Conservation (phyloP, 306 rosid species). For the Corylus heterophylla region DNA sequence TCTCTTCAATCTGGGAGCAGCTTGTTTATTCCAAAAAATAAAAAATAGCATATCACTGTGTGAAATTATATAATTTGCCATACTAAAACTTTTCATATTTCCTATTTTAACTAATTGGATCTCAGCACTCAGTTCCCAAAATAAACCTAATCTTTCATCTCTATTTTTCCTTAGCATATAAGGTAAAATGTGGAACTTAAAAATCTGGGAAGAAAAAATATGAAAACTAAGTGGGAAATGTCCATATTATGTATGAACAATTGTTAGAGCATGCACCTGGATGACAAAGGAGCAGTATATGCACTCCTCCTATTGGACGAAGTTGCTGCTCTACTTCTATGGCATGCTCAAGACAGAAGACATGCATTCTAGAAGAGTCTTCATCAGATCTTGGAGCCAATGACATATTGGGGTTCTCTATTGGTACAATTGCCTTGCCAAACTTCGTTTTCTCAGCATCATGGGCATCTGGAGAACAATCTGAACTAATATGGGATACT, state of each 20-base stretch:
- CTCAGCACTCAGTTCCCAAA: neutral
- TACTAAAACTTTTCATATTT: neutral
- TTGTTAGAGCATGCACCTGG: slow-evolving; percentile 67
- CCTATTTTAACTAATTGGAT: neutral
- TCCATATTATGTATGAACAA: neutral
- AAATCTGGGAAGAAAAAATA: neutral
- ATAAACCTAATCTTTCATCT: neutral
- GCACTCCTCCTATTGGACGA: slow-evolving; percentile 83
- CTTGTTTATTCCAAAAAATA: neutral
- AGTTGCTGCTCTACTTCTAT: slow-evolving; percentile 87
- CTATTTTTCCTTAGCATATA: neutral
- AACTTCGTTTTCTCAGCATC: slow-evolving; percentile 53
- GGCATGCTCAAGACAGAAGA: slow-evolving; percentile 98
- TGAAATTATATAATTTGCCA: slow-evolving; percentile 7
- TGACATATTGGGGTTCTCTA: slow-evolving; percentile 40
- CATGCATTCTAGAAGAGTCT: slow-evolving; percentile 92
- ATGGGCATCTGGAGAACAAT: slow-evolving; percentile 41
- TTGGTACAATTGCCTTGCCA: slow-evolving; percentile 34
- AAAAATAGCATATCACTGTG: neutral
- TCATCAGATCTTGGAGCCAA: slow-evolving; percentile 59
- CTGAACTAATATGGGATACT: slow-evolving; percentile 32
- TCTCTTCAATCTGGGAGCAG: slow-evolving; percentile 9
- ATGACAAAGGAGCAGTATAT: slow-evolving; percentile 85
- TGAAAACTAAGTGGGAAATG: slow-evolving; percentile 4
- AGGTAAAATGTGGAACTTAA: neutral